Evolutionary conservation across 73 alveolate species (phyloP), one percentile per base, ranked within the genome.

Genomic region (Diophrys sp.): DNA sequence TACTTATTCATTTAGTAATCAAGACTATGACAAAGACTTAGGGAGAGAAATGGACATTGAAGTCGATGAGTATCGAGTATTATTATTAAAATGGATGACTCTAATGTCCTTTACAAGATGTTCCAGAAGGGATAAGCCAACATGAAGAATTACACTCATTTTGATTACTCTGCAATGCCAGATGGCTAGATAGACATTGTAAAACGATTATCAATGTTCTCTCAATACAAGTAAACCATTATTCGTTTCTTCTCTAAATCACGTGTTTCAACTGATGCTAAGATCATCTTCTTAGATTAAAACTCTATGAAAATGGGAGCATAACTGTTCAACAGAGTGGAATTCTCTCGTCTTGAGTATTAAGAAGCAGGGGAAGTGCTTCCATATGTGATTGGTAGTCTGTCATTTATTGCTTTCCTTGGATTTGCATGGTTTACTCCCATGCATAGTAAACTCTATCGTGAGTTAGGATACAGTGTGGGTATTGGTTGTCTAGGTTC

Each of bases 271-370:
- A 29, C 29, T 33, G 85, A 85, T 31, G 81, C 29, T 53, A 85
- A 85, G 29, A 66, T 85, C 2, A 67, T 79, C 1, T 85, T 79
- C 73, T 57, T 85, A 1, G 89, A 85, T 31, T 29, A 79, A 24
- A 79, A 85, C 82, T 77, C 88, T 29, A 85, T 85, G 93, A 78
- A 79, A 69, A 70, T 85, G 24, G 93, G 93, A 25, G 82, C 83
- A 29, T 56, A 30, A 18, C 25, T 85, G 14, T 85, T 85, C 73
- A 71, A 78, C 66, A 72, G 54, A 25, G 26, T 85, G 1, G 89
- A 85, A 57, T 11, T 31, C 8, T 28, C 75, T 56, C 44, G 85
- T 29, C 78, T 70, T 28, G 82, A 71, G 29, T 84, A 70, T 30
- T 8, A 68, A 0, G 29, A 56, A n/a, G 77, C 80, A 8, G 28